Percentiles rank a stretch among this genome's conserved stretches.
These are phyloP conservation scores for Pachyrhizus erosus DNA, from an alignment of 306 rosid genomes.

Conservation along the genomic window DNA sequence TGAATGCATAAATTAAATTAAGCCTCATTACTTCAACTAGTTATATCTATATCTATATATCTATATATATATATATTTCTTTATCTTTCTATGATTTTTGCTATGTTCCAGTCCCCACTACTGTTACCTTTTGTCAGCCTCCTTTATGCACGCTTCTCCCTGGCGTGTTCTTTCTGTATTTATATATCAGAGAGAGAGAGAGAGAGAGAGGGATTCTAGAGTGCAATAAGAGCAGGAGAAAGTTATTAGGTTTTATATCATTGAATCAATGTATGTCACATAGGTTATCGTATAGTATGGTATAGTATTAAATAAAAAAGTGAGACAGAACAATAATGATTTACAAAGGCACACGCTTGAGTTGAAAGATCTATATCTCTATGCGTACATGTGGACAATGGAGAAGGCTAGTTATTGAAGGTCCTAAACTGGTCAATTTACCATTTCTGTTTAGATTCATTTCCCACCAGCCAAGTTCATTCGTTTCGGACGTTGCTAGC, in stretches of 20 bases:
- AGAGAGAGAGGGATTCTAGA: constrained; percentile 1
- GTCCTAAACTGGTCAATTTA: neutral
- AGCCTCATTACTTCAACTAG: too few species aligned
- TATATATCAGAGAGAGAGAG: neutral
- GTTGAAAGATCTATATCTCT: neutral
- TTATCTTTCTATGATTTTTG: constrained; percentile 14
- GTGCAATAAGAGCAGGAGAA: constrained; percentile 12
- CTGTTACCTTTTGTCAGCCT: constrained; percentile 57
- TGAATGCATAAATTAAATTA: too few species aligned
- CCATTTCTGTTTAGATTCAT: constrained; percentile 20
- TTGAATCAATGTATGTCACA: neutral
- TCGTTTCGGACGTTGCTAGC: neutral
- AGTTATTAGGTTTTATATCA: constrained; percentile 10
- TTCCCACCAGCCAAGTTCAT: constrained; percentile 21
- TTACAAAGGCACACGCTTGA: neutral
- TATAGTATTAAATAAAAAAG: neutral
- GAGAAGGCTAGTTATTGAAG: neutral
- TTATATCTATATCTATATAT: too few species aligned
- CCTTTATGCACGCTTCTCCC: constrained; percentile 69
- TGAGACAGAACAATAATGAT: neutral
- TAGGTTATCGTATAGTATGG: neutral
- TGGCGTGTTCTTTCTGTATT: constrained; percentile 1
- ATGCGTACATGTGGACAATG: neutral
- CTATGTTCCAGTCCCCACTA: constrained; percentile 25
- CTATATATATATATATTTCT: neutral